Evolutionary conservation across 2,329 filamentous ascomycete species (phyloP).

Genomic region (Grosmannia serpens): DNA sequence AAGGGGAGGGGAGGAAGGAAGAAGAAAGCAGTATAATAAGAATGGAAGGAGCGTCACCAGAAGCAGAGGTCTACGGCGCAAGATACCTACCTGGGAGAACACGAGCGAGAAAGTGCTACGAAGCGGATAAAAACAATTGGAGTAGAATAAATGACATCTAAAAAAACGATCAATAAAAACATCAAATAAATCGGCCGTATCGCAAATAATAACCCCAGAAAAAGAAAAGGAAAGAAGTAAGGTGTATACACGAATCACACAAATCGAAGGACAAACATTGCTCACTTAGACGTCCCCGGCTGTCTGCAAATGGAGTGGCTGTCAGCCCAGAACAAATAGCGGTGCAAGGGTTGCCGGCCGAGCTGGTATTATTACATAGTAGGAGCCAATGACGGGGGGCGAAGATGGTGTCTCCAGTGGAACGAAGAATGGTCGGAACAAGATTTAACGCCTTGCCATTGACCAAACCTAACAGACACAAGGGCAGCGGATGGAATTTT

Average conservation of each 20-base stretch:
- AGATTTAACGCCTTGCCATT: neutral
- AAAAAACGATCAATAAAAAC: conserved; percentile 3
- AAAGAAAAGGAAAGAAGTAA: neutral
- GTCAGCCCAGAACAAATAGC: neutral
- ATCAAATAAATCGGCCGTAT: neutral
- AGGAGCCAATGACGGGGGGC: neutral
- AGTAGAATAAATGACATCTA: neutral
- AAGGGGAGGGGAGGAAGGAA: neutral
- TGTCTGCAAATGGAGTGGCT: neutral
- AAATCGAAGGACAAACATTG: neutral
- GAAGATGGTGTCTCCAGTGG: neutral
- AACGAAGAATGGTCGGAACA: neutral
- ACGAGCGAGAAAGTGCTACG: neutral
- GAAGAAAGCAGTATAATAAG: neutral
- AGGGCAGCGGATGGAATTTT: neutral
- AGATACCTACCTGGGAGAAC: neutral
- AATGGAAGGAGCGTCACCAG: conserved; percentile 3
- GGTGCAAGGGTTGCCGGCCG: neutral
- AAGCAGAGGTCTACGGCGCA: neutral
- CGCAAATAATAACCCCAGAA: neutral
- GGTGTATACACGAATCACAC: conserved; percentile 4
- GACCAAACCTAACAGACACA: neutral
- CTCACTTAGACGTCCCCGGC: neutral
- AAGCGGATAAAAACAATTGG: neutral
- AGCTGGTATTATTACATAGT: too few species aligned